Percentiles rank a stretch among this genome's conserved stretches.
Conservation (phyloP, 2,329 filamentous ascomycete species). For the Rhynchosporium graminicola region DNA sequence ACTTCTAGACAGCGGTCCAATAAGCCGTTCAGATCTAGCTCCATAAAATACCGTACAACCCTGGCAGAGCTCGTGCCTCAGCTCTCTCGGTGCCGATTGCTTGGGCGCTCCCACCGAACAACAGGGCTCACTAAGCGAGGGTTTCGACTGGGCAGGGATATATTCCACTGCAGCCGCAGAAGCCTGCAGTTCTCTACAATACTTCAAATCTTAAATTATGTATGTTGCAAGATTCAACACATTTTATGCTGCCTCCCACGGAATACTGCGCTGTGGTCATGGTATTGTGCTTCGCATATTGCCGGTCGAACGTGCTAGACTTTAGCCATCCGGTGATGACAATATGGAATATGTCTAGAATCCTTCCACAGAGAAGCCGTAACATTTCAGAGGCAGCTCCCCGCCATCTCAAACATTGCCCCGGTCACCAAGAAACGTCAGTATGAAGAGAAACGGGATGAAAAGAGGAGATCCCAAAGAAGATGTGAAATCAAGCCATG, state of each 20-base stretch:
- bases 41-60: slow-evolving; percentile 5
- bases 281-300: slow-evolving; percentile 15
- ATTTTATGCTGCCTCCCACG: slow-evolving; percentile 2
- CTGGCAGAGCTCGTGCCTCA: slow-evolving; percentile 14
- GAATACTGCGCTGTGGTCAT: slow-evolving; percentile 4
- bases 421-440: slow-evolving; percentile 37
- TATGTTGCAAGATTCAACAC: slow-evolving; percentile 20
- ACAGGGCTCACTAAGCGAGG: slow-evolving; percentile 13
- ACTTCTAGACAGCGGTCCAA: slow-evolving; percentile 1
- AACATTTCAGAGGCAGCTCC: slow-evolving; percentile 25
- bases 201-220: slow-evolving; percentile 22
- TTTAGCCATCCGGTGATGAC: slow-evolving; percentile 13
- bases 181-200: slow-evolving; percentile 16
- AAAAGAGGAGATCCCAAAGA: slow-evolving; percentile 32
- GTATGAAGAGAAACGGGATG: slow-evolving; percentile 39
- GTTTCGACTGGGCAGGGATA: slow-evolving; percentile 16
- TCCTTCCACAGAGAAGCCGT: slow-evolving; percentile 11
- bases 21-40: slow-evolving; percentile 7
- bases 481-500: slow-evolving; percentile 40
- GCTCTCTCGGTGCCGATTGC: slow-evolving; percentile 11
- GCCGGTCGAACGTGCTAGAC: slow-evolving; percentile 8
- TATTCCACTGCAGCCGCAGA: slow-evolving; percentile 10
- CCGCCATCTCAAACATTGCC: slow-evolving; percentile 33
- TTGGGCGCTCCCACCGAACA: slow-evolving; percentile 14
- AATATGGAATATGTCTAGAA: slow-evolving; percentile 7